phyloP scores from a whole-genome alignment of 164 flowering plant genomes.

The Magnolia sinica region DNA sequence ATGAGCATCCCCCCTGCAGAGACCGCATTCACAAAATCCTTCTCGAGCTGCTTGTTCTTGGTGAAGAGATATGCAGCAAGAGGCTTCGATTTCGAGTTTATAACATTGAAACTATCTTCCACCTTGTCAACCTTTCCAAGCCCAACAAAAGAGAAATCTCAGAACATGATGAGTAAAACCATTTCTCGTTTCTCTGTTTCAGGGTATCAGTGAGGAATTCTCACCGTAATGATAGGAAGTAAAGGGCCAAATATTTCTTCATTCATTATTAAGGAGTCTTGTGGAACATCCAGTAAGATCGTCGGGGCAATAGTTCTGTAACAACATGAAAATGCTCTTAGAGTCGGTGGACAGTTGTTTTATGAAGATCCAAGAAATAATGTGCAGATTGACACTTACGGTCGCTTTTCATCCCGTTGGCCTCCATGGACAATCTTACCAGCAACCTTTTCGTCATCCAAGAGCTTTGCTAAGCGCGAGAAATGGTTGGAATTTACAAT shows the following conservation, averaged over 20 bases:
- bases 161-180: neutral
- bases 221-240: conserved; percentile 80
- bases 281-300: conserved; percentile 76
- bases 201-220: conserved; percentile 4
- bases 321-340: neutral
- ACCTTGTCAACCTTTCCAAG: conserved; percentile 61
- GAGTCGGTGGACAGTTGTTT: neutral
- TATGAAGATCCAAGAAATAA: neutral
- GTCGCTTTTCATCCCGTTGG: conserved; percentile 44
- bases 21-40: conserved; percentile 52
- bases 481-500: conserved; percentile 72
- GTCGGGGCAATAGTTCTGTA: conserved; percentile 85
- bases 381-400: conserved; percentile 43
- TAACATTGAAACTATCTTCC: conserved; percentile 62
- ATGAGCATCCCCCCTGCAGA: conserved; percentile 79
- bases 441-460: conserved; percentile 78
- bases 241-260: conserved; percentile 97
- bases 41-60: conserved; percentile 61
- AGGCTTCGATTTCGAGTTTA: conserved; percentile 72
- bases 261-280: conserved; percentile 75
- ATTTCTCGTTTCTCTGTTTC: neutral
- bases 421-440: conserved; percentile 78
- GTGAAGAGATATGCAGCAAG: conserved; percentile 94
- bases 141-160: neutral
- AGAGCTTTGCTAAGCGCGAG: conserved; percentile 54